Evolutionary conservation across 371 early-diverging fungal species (phyloP), one percentile per base, ranked within the genome.

Genomic region (Sporodiniella umbellata): DNA sequence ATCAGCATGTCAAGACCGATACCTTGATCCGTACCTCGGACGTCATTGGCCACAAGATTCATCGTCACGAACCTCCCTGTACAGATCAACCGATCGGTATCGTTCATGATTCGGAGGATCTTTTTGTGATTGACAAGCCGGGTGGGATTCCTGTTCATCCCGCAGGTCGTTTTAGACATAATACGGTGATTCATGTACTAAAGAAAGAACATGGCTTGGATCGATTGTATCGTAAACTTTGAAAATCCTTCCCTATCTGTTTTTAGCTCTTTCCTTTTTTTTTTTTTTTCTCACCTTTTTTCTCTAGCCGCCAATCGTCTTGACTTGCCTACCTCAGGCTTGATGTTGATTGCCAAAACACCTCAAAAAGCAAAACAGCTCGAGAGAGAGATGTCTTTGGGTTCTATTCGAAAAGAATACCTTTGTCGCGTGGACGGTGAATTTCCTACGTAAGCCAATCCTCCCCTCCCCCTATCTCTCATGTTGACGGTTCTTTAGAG

Each of bases 21-120:
- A 75, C 80, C 1, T 51, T 81, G 3, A 62, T 92, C 19, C 64
- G 77, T 37, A 89, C 89, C 59, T 75, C 76, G 31, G 95, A 96
- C 54, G 51, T 89, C 5, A 75, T 97, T 33, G 76, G 79, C 2
- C 95, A 95, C 61, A 67, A 74, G 8, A 86, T 90, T 33, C 98
- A 97, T 70, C 84, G 96, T 0, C 98, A 97, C 66, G 98, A 97
- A 67, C 98, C 98, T 0, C 93, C 95, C 1, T 88, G 94, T 0
- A 79, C 88, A 5, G 79, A 76, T 18, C 56, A 75, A 40, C 68
- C 81, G 2, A 70, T 89, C 30, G 69, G 82, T 7, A 78, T 87
- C 15, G 78, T 97, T 0, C 58, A 78, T 42, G 62, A 79, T 25
- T 74, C 75, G 11, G 79, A 87, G n/a, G 86, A 83, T n/a, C 51